Evolutionary conservation across 768 basidiomycete genomes (phyloP).

Genomic region (Lactifluus subvellereus): DNA sequence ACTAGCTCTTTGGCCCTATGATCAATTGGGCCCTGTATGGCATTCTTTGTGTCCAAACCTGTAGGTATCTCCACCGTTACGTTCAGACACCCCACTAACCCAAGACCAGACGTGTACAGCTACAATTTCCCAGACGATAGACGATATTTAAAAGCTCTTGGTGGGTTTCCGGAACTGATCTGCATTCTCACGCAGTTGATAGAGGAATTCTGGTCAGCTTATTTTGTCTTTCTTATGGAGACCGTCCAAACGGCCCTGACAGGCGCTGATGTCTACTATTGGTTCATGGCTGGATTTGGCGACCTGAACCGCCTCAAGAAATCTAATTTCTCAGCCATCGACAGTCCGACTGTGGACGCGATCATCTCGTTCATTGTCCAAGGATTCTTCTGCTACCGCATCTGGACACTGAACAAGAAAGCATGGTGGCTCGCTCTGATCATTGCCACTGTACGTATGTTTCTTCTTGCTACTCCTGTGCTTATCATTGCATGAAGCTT

Average conservation of each 20-base stretch:
- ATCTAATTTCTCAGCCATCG: background rate
- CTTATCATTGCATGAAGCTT: background rate
- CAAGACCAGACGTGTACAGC: slow-evolving; percentile 2
- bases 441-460: background rate
- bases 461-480: background rate
- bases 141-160: background rate
- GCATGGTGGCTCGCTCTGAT: background rate
- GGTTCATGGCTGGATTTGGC: slow-evolving; percentile 10
- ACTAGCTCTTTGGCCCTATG: background rate
- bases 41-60: slow-evolving; percentile 3
- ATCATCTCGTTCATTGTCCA: background rate
- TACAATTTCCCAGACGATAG: slow-evolving; percentile 15
- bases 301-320: background rate
- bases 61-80: background rate
- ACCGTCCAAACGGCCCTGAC: background rate
- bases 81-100: background rate
- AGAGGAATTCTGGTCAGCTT: background rate
- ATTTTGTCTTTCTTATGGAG: slow-evolving; percentile 3
- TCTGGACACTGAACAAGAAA: slow-evolving; percentile 1
- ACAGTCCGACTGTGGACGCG: background rate
- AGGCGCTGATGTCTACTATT: slow-evolving; percentile 1
- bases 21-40: slow-evolving; percentile 6
- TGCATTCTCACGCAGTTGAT: background rate
- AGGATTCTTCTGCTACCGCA: slow-evolving; percentile 6
- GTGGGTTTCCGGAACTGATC: background rate